A percentile compares a stretch with the other conserved stretches of the same genome.
Conservation (phyloP, 2,329 filamentous ascomycete species). For the Phialocephala subalpina region DNA sequence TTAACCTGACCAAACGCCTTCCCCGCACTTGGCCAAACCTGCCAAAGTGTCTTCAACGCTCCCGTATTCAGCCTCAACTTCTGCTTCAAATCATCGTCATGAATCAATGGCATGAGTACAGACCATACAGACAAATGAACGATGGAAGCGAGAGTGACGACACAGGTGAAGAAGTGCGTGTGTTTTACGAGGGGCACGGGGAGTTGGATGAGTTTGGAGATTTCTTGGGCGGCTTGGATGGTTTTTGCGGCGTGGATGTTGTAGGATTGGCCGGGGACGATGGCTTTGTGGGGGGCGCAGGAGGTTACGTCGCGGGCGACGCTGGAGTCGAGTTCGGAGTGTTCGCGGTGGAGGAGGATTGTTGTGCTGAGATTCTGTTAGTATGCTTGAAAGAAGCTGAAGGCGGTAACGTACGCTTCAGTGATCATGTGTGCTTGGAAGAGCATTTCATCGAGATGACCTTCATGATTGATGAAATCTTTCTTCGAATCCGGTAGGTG, state of each 20-base stretch:
- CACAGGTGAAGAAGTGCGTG: conserved; percentile 85
- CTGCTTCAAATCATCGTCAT: conserved; percentile 74
- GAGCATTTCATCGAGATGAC: conserved; percentile 85
- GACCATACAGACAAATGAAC: conserved; percentile 85
- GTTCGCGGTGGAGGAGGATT: conserved; percentile 81
- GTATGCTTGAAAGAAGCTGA: neutral
- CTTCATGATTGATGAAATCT: conserved; percentile 72
- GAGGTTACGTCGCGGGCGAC: conserved; percentile 65
- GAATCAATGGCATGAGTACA: conserved; percentile 43
- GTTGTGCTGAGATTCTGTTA: conserved; percentile 54
- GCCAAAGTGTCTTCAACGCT: conserved; percentile 40
- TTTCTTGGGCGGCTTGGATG: conserved; percentile 78
- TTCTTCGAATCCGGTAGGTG: conserved; percentile 78
- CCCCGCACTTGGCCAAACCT: conserved; percentile 48
- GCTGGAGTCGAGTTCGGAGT: conserved; percentile 75
- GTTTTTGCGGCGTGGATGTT: conserved; percentile 77
- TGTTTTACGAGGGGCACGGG: conserved; percentile 76
- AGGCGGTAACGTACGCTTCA: conserved; percentile 46
- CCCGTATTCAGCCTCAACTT: conserved; percentile 76
- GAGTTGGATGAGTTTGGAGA: conserved; percentile 78
- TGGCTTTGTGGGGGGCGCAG: conserved; percentile 63
- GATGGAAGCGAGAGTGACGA: conserved; percentile 79
- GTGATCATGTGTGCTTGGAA: conserved; percentile 90
- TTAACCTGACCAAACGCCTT: conserved; percentile 79
- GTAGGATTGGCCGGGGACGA: conserved; percentile 35